Evolutionary conservation across 2,329 filamentous ascomycete genomes (phyloP).

Genomic region (Claviceps sp.): DNA sequence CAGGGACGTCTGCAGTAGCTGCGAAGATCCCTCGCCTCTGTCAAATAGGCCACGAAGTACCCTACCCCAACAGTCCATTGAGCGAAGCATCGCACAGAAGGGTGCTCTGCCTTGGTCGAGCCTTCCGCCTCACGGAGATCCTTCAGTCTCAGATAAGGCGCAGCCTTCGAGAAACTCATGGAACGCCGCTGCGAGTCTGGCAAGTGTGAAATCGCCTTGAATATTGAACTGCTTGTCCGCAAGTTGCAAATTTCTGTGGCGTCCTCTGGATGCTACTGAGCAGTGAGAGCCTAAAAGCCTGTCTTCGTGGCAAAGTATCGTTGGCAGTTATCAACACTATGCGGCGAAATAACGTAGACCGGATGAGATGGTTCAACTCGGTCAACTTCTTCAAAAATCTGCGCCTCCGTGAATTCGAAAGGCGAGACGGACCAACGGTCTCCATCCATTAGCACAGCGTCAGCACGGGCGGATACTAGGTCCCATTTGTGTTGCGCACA

Average conservation of each 20-base stretch:
- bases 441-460: constrained; percentile 20
- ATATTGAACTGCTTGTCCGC: too few relatives aligned
- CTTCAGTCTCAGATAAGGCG: too few relatives aligned
- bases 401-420: constrained; percentile 36
- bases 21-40: too few relatives aligned
- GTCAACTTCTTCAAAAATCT: constrained; percentile 60
- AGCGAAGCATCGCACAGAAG: too few relatives aligned
- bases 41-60: too few relatives aligned
- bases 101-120: too few relatives aligned
- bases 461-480: constrained; percentile 22
- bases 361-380: constrained; percentile 62
- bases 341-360: constrained; percentile 70
- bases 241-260: neutral
- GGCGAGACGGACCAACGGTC: constrained; percentile 35
- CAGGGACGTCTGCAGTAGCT: too few relatives aligned
- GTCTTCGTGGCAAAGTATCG: constrained; percentile 49
- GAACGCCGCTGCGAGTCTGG: neutral
- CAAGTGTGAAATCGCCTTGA: too few relatives aligned
- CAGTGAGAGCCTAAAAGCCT: constrained; percentile 32
- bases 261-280: neutral
- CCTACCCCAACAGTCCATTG: too few relatives aligned
- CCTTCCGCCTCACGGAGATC: too few relatives aligned
- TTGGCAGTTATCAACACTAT: constrained; percentile 50
- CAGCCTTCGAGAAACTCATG: neutral
- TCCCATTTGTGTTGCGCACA: constrained; percentile 60